Base-by-base conservation (phyloP, 139 green algal species). In the Chlamydomonas schloesseri region DNA sequence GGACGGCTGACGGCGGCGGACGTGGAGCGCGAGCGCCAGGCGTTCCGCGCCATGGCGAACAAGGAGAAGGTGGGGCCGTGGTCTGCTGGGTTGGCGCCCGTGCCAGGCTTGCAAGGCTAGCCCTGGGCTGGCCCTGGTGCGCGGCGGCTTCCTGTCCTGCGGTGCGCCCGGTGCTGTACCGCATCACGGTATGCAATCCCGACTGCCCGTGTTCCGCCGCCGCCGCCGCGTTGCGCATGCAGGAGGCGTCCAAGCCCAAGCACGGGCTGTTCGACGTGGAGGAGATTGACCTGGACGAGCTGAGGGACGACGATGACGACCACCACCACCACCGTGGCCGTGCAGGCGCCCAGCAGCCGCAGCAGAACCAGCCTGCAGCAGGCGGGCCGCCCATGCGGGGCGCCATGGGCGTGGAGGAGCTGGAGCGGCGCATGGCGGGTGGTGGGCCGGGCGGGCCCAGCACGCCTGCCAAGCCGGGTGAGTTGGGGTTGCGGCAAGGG, bases 271-370 rank as follows among this genome's bases (percentile, higher is more conserved):
- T 77, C 29, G 80, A 77, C 34, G 33, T 60, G 23, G 80, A 86
- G 33, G 80, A 86, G 80, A 86, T 86, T 14, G 80, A 86, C 67
- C 37, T 86, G 53, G 80, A 77, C 53, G 80, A 86, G 47, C 47
- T 86, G 31, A 31, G 67, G 21, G 68, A 78, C 14, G 68, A 86
- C 21, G 68, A 78, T 0, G 80, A 77, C 2, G 50, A 84, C 33
- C 8, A 76, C 6, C 55, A 29, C 26, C 26, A 33, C 42, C 24
- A 23, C 20, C 42, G 33, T 1, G 50, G 23, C 72, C 28, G 26
- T 3, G 15, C 60, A 17, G 64, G 57, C 50, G 18, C 24, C 15
- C 42, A 57, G 64, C 67, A 55, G 13, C 57, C 58, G n/a, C 80
- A 86, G 50, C 34, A 42, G 31, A n/a, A n/a, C n/a, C n/a, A n/a